Evolutionary conservation across 345 rosid genomes (phyloP).

Genomic region (Psidium friedrichsthalianum): DNA sequence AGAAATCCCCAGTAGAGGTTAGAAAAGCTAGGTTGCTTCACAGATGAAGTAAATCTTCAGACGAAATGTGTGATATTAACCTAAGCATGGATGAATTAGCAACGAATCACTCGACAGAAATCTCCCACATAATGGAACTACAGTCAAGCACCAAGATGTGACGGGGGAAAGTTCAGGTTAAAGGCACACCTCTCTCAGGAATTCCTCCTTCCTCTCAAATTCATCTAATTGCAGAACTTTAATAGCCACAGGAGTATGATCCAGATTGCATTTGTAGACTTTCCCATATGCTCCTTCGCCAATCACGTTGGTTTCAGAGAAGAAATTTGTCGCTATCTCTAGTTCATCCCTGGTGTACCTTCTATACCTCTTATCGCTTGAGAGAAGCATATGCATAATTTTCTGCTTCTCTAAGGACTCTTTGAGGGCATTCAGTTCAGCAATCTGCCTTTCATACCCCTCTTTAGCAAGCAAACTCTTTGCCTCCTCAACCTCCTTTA

Average conservation of each 20-base stretch:
- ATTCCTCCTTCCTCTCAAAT: constrained; percentile 54
- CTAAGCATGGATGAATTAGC: not conserved
- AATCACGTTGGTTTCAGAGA: constrained; percentile 49
- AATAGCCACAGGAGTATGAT: constrained; percentile 77
- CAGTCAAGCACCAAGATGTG: not conserved
- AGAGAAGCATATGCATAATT: constrained; percentile 49
- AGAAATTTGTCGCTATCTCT: constrained; percentile 50
- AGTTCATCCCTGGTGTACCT: constrained; percentile 55
- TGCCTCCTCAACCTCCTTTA: constrained; percentile 62
- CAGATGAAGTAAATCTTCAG: not conserved
- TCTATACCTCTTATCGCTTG: constrained; percentile 56
- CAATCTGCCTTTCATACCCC: constrained; percentile 49
- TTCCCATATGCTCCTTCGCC: constrained; percentile 91
- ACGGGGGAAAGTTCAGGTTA: not conserved
- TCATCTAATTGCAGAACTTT: constrained; percentile 59
- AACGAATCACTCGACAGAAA: not conserved
- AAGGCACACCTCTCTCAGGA: constrained; percentile 62
- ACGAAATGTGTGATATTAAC: not conserved
- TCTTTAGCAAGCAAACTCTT: constrained; percentile 53
- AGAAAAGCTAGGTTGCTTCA: not conserved
- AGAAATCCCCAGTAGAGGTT: not conserved
- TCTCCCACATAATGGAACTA: not conserved
- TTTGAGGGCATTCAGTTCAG: constrained; percentile 50
- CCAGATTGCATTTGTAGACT: constrained; percentile 74
- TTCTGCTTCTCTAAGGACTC: constrained; percentile 64